Evolutionary conservation across 352 stramenopile species (phyloP), one percentile per base, ranked within the genome.

Genomic region (Phytophthora colocasiae): DNA sequence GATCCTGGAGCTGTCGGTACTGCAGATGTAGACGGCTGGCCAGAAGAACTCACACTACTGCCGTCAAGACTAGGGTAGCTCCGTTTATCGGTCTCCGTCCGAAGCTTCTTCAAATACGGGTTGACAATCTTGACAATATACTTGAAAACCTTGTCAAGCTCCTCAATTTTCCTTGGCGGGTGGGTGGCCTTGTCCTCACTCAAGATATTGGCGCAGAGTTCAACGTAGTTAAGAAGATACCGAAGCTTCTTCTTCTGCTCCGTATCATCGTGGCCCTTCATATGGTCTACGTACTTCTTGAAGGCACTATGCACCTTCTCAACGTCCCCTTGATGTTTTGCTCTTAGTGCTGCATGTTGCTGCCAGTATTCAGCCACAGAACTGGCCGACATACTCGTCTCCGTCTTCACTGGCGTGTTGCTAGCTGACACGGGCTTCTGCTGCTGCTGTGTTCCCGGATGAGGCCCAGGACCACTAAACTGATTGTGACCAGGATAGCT

Each of bases 91-190:
- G 85, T 95, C 71, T 95, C 87, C 1, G 83, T 90, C 22, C 83
- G 85, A 39, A 95, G 64, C 66, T 95, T 95, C 75, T 95, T 95
- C 65, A 95, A 46, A 45, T 93, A 95, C 57, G 87, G 87, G 55
- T 92, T 92, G 24, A 95, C 87, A 29, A 95, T 95, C 66, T 93
- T 93, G 15, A 95, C 82, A 55, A 95, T 93, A 74, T 95, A 95
- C 75, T 95, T 95, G 71, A 92, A 93, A 24, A 95, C 87, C 69
- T 93, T 95, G 65, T 93, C 87, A 19, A 95, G 73, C 59, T 95
- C 87, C 38, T 93, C 85, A 8, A 95, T 72, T 58, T 90, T 90
- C 9, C 87, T 80, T 12, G 87, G 78, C 47, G 78, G 80, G 43
- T 91, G 74, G 9, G 85, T 91, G 17, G 80, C 58, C 60, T 89